Percentiles rank a stretch among this genome's conserved stretches.
phyloP scores from a whole-genome alignment of 139 green algal species.

The Haematococcus sp. region DNA sequence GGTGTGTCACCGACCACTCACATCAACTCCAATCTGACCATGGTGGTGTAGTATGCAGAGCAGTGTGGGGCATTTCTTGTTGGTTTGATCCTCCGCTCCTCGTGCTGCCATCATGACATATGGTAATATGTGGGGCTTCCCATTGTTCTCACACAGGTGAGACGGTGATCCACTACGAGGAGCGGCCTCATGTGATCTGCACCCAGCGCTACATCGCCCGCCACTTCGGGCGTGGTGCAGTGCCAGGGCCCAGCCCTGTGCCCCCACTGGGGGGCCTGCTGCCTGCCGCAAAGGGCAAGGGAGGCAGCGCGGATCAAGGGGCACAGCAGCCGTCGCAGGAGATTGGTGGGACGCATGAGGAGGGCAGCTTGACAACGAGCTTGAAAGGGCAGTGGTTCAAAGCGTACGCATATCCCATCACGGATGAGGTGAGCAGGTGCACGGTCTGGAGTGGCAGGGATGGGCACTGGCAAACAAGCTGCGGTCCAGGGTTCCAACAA shows the following conservation, averaged over 20 bases:
- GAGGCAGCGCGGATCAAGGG: not conserved
- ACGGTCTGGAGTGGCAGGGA: too few relatives aligned
- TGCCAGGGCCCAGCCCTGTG: slow-evolving; percentile 5
- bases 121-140: too few relatives aligned
- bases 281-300: not conserved
- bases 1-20: too few relatives aligned
- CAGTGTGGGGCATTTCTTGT: too few relatives aligned
- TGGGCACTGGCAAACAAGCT: too few relatives aligned
- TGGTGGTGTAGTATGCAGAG: too few relatives aligned
- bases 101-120: too few relatives aligned
- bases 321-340: not conserved
- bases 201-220: not conserved
- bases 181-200: not conserved
- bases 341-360: slow-evolving; percentile 9
- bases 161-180: slow-evolving; percentile 16
- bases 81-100: too few relatives aligned
- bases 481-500: too few relatives aligned
- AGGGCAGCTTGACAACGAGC: not conserved
- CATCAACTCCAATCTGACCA: too few relatives aligned
- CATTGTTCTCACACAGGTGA: too few relatives aligned
- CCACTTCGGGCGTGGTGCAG: not conserved
- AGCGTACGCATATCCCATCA: slow-evolving; percentile 25
- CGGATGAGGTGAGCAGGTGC: slow-evolving; percentile 24
- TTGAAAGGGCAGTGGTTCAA: slow-evolving; percentile 21
- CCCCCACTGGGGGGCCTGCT: too few relatives aligned